Evolutionary conservation across 1,139 yeast species (phyloP).

Genomic region (Meyerozyma elateridarum): DNA sequence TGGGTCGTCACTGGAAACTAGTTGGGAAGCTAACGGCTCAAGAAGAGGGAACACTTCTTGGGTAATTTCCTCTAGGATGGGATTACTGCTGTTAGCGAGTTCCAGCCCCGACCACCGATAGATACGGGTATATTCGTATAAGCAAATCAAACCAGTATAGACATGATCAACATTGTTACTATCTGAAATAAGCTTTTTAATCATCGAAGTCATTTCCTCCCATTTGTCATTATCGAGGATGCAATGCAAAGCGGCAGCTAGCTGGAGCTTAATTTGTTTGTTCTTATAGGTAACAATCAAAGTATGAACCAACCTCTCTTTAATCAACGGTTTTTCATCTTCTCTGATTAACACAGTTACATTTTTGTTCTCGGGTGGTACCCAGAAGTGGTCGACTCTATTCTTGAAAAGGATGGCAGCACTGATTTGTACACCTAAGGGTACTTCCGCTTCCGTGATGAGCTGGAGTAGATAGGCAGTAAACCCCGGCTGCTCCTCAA

Average conservation of each 20-base stretch:
- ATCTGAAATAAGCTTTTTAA: conserved; percentile 40
- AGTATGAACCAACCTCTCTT: conserved; percentile 47
- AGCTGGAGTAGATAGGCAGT: conserved; percentile 53
- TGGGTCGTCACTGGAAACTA: conserved; percentile 26
- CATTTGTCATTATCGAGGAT: conserved; percentile 43
- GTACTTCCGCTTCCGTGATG: conserved; percentile 42
- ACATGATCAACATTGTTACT: conserved; percentile 46
- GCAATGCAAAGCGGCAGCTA: conserved; percentile 37
- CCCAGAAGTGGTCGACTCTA: conserved; percentile 57
- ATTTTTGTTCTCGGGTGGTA: conserved; percentile 34
- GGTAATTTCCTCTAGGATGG: conserved; percentile 45
- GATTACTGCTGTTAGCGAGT: conserved; percentile 22
- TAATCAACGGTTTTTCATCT: conserved; percentile 50
- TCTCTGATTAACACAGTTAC: conserved; percentile 29
- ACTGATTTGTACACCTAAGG: conserved; percentile 49
- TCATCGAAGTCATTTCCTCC: conserved; percentile 36
- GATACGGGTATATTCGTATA: conserved; percentile 52
- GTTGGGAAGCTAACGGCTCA: conserved; percentile 42
- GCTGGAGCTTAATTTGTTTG: conserved; percentile 34
- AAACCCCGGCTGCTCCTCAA: conserved; percentile 51
- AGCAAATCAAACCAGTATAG: conserved; percentile 53
- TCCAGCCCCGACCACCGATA: conserved; percentile 54
- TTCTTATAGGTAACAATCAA: conserved; percentile 33
- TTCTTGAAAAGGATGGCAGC: conserved; percentile 69
- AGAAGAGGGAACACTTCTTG: conserved; percentile 50